A percentile compares a stretch with the other conserved stretches of the same genome.
Evolutionary conservation across 805 yeast genomes (phyloP).

Genomic region (Teunomyces gatunensis): DNA sequence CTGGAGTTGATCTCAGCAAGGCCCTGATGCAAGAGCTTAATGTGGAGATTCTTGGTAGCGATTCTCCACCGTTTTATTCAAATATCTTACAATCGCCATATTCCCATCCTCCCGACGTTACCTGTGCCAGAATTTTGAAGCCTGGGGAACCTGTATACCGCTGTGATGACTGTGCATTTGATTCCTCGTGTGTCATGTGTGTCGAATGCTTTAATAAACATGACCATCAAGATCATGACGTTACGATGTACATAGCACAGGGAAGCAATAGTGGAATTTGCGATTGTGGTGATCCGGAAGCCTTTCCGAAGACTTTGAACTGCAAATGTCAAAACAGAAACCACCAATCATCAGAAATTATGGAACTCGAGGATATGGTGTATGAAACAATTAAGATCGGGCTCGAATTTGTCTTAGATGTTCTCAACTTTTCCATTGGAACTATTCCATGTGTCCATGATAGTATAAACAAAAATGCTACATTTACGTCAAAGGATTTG

Average conservation of each 20-base stretch:
- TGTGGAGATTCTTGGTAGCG: background rate
- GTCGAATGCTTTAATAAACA: constrained; percentile 66
- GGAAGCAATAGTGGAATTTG: constrained; percentile 58
- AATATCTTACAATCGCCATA: constrained; percentile 11
- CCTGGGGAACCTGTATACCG: constrained; percentile 66
- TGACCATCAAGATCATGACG: constrained; percentile 68
- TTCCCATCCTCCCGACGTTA: constrained; percentile 54
- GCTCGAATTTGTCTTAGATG: constrained; percentile 45
- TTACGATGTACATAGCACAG: constrained; percentile 48
- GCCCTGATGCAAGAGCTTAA: background rate
- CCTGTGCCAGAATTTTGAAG: constrained; percentile 65
- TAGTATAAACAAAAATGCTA: constrained; percentile 20
- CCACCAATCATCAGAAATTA: constrained; percentile 2
- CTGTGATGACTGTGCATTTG: constrained; percentile 74
- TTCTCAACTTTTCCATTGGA: constrained; percentile 36
- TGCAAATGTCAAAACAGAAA: constrained; percentile 40
- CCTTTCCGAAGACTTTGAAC: constrained; percentile 50
- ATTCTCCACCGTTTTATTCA: constrained; percentile 1
- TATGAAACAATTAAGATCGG: constrained; percentile 28
- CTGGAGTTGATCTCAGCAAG: background rate
- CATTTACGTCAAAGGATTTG: constrained; percentile 21
- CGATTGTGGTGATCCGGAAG: constrained; percentile 71
- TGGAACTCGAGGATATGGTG: constrained; percentile 14
- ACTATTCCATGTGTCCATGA: constrained; percentile 41
- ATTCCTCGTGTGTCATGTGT: constrained; percentile 77